These are phyloP conservation scores for Kokia cookei DNA, from an alignment of 441 rosid species.

Conservation along the genomic window DNA sequence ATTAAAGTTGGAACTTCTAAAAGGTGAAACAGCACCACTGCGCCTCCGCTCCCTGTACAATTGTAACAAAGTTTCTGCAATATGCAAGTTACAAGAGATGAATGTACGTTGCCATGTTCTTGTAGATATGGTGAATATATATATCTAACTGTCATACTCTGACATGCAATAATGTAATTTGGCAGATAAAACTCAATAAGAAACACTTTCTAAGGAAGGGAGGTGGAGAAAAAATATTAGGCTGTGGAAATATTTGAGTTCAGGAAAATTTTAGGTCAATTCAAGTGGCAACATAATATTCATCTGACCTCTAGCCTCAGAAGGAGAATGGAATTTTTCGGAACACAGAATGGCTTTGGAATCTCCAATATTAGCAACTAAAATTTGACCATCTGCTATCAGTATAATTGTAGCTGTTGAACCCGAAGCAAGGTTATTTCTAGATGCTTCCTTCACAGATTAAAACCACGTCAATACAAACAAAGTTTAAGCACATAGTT, in stretches of 20 bases:
- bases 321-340: slow-evolving; percentile 68
- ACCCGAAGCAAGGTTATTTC: slow-evolving; percentile 58
- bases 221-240: neutral
- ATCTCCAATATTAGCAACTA: slow-evolving; percentile 91
- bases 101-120: slow-evolving; percentile 7
- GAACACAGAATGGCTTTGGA: slow-evolving; percentile 94
- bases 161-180: neutral
- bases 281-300: slow-evolving; percentile 3
- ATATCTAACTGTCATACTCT: neutral
- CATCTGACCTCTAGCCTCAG: slow-evolving; percentile 75
- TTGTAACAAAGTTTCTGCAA: slow-evolving; percentile 70
- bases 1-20: slow-evolving; percentile 39
- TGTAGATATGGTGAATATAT: neutral
- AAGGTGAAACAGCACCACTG: slow-evolving; percentile 39
- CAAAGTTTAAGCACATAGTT: slow-evolving; percentile 5
- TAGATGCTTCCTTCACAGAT: slow-evolving; percentile 71
- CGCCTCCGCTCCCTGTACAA: slow-evolving; percentile 66
- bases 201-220: neutral
- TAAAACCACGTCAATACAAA: slow-evolving; percentile 14
- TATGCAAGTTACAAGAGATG: slow-evolving; percentile 17
- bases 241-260: neutral
- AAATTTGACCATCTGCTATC: slow-evolving; percentile 69
- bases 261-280: neutral
- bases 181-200: neutral
- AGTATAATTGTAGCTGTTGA: slow-evolving; percentile 82